Percentiles rank a stretch among this genome's conserved stretches.
Evolutionary conservation across 2,329 filamentous ascomycete species (phyloP).

Genomic region (Akanthomyces muscarius): DNA sequence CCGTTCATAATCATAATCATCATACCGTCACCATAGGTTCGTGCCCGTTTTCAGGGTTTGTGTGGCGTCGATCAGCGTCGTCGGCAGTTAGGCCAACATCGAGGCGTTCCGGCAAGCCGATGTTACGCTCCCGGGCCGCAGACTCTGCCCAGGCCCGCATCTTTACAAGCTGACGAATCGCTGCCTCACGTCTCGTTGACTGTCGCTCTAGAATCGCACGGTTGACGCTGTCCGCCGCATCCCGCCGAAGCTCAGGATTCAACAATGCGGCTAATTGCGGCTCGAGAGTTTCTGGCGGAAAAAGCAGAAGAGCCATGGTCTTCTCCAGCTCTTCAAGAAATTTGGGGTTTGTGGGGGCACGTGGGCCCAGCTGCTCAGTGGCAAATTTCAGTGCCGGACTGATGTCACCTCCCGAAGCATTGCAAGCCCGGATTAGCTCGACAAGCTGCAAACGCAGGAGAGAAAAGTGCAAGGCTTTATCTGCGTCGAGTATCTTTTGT

Average conservation of each 20-base stretch:
- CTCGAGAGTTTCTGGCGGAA: constrained; percentile 74
- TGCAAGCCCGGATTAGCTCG: constrained; percentile 81
- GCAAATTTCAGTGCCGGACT: constrained; percentile 80
- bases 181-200: constrained; percentile 70
- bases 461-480: constrained; percentile 82
- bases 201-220: constrained; percentile 76
- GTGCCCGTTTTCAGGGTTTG: constrained; percentile 38
- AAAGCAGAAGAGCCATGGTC: constrained; percentile 89
- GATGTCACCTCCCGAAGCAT: constrained; percentile 66
- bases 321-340: constrained; percentile 86
- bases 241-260: constrained; percentile 71
- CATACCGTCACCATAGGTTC: constrained; percentile 52
- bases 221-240: constrained; percentile 86
- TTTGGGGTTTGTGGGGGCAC: constrained; percentile 73
- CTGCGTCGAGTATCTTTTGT: constrained; percentile 75
- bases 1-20: constrained; percentile 22
- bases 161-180: constrained; percentile 75
- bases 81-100: constrained; percentile 37
- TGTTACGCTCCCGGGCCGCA: constrained; percentile 41
- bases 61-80: constrained; percentile 28
- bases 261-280: constrained; percentile 72
- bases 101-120: constrained; percentile 31
- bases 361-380: constrained; percentile 78
- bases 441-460: constrained; percentile 87
- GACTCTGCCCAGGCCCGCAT: constrained; percentile 82